Base-by-base conservation (phyloP, 306 rosid species). In the Adenanthera pavonina region DNA sequence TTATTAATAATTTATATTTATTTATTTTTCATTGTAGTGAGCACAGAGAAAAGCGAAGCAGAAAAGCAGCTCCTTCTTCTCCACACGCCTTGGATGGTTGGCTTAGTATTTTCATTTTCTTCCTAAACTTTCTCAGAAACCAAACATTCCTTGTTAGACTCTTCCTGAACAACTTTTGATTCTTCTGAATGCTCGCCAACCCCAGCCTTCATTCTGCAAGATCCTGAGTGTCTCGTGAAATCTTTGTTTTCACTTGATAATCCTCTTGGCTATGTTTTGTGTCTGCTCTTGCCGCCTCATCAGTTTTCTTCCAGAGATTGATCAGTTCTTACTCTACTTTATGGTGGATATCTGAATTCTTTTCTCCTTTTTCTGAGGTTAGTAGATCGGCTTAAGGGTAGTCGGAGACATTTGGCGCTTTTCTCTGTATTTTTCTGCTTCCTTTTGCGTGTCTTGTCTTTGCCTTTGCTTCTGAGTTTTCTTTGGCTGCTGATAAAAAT, bases 41-140 rank as follows among this genome's bases (percentile, higher is more conserved):
- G 78, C 70, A 66, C 71, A 51, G 80, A 64, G 54, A 71, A 80
- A 84, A 66, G 70, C 43, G 72, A 80, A 73, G 59, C 80, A 56
- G 69, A 84, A 90, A 91, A 90, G 94, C 84, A 84, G 89, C 76
- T 79, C 78, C 89, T 36, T 87, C 89, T 41, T 87, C 89, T 88
- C 81, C 85, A 67, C 82, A 44, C 67, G 76, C 79, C 72, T 69
- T 17, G 44, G 66, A 80, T 81, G 46, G 71, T 81, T 78, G 52
- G 78, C 51, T 17, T 36, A 20, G 14, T 68, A 79, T 79, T 65
- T 74, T 19, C 60, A 20, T 57, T 3, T 57, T 76, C 60, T 76
- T 78, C 74, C 35, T 59, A 69, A 79, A 40, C 84, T 82, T 87
- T 88, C 84, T 78, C 78, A 71, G 80, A 59, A 84, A 87, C 90